Evolutionary conservation across 208 protist species (phyloP), one percentile per base, ranked within the genome.

Genomic region (Endotrypanum monterogeii): DNA sequence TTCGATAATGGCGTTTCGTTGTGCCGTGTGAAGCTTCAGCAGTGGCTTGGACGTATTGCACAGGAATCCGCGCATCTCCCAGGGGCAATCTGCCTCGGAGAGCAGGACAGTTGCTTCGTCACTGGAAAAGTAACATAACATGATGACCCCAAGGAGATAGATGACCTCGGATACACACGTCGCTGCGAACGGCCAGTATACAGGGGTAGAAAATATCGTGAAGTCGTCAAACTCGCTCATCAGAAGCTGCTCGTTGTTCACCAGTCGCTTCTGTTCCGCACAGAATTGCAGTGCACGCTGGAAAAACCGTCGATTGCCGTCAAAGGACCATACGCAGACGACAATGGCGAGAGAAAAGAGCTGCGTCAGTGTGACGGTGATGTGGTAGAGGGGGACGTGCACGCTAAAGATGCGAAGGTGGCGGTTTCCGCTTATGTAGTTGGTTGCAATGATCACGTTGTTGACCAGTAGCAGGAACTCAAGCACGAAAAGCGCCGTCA

Each of bases 301-400:
- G 74, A 86, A 95, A 63, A 92, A 90, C 32, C 63, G 41, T 12
- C 83, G 77, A 56, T 87, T 80, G n/a, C 74, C 71, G 35, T 88
- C 78, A 60, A 87, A 86, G 56, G 83, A 56, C 79, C 83, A 92
- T 71, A 87, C 86, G 2, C 89, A 30, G 23, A 87, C 76, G 46
- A 89, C 82, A 54, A 94, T 80, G 30, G 82, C 79, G 46, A 94
- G 75, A 74, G 69, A 84, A 77, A 88, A 90, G 30, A 90, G 46
- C 68, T 88, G 89, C 18, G 89, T 81, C 55, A 89, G 74, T 37
- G 78, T 76, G 30, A 85, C 76, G n/a, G 81, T 66, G 60, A 93
- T 89, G 79, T 92, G 90, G 80, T 94, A 94, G 16, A 93, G 61
- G 11, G 92, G 90, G 50, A 96, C 70, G 80, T 95, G 89, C 3